Evolutionary conservation across 495 filamentous ascomycete species (phyloP).

Genomic region (Oidiodendron maius): DNA sequence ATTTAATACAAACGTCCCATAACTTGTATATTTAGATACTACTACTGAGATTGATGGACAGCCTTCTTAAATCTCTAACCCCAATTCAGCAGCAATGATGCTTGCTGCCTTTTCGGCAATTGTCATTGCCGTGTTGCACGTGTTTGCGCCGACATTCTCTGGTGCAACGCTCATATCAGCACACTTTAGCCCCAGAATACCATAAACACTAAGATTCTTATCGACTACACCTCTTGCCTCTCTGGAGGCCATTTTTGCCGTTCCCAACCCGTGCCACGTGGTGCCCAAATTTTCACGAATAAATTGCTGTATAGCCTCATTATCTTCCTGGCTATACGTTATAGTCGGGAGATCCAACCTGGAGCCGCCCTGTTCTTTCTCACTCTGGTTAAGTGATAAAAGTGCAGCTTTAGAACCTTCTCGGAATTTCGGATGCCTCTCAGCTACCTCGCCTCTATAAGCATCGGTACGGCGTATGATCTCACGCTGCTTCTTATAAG

Average conservation of each 20-base stretch:
- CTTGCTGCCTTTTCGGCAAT: slow-evolving; percentile 57
- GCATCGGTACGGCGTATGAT: slow-evolving; percentile 45
- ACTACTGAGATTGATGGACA: no score
- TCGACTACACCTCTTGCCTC: slow-evolving; percentile 43
- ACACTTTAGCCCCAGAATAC: slow-evolving; percentile 39
- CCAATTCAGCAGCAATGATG: slow-evolving; percentile 47
- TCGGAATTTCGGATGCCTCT: slow-evolving; percentile 45
- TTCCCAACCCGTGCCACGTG: slow-evolving; percentile 36
- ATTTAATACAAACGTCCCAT: no score
- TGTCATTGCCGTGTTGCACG: slow-evolving; percentile 51
- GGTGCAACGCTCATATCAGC: slow-evolving; percentile 51
- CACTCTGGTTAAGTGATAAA: slow-evolving; percentile 22
- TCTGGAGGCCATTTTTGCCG: slow-evolving; percentile 29
- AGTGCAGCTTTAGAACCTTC: slow-evolving; percentile 25
- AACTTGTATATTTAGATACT: no score
- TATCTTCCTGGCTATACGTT: slow-evolving; percentile 28
- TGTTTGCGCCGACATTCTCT: slow-evolving; percentile 56
- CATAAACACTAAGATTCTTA: slow-evolving; percentile 48
- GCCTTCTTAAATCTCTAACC: no score
- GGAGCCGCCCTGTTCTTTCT: slow-evolving; percentile 23
- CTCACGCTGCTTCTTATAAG: slow-evolving; percentile 50
- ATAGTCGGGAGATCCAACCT: no score
- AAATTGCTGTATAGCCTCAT: slow-evolving; percentile 26
- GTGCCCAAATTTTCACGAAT: slow-evolving; percentile 31
- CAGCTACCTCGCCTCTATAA: slow-evolving; percentile 47